Evolutionary conservation across 2,329 filamentous ascomycete genomes (phyloP), one percentile per base, ranked within the genome.

Genomic region (Colletotrichum graminicola): DNA sequence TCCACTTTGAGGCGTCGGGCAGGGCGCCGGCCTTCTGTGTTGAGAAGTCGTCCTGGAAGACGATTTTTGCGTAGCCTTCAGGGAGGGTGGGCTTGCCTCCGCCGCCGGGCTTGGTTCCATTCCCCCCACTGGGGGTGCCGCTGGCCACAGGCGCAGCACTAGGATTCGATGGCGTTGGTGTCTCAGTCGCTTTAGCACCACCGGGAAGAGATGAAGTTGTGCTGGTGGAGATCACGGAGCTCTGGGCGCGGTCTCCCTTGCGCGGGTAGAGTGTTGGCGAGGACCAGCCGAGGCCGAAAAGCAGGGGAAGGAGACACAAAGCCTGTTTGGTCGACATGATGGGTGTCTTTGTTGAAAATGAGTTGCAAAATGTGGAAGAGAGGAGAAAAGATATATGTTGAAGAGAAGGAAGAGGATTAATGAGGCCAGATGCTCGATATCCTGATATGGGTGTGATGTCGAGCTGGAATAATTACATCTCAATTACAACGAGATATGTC

Each of bases 1-100:
- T 78, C 85, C 85, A 87, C 75, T 83, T 85, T 18, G 77, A 75
- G 32, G 77, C 54, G 47, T 80, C 80, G 3, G 82, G 81, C 5
- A 80, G 78, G 11, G 78, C 74, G 36, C 77, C 77, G 11, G 77
- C 76, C 73, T 61, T 73, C 62, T 47, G 73, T 54, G 45, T 79
- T 7, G 73, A 73, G 63, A 79, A 79, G 73, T 79, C 75, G 56
- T 79, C 77, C 66, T 77, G 76, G 67, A 79, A 79, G 70, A 79
- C 69, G 45, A 72, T 69, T 21, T 65, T 70, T 5, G 60, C 61
- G 73, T 73, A 78, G 57, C 76, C 77, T 0, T 52, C 10, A 3
- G 76, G 74, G 2, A 73, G 59, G 7, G 66, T 57, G 4, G 67
- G 67, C 12, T 36, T 47, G 55, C 67, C 55, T 16, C 55, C 62